Evolutionary conservation across 495 filamentous ascomycete species (phyloP).

Genomic region (Penicillium simplicissimum): DNA sequence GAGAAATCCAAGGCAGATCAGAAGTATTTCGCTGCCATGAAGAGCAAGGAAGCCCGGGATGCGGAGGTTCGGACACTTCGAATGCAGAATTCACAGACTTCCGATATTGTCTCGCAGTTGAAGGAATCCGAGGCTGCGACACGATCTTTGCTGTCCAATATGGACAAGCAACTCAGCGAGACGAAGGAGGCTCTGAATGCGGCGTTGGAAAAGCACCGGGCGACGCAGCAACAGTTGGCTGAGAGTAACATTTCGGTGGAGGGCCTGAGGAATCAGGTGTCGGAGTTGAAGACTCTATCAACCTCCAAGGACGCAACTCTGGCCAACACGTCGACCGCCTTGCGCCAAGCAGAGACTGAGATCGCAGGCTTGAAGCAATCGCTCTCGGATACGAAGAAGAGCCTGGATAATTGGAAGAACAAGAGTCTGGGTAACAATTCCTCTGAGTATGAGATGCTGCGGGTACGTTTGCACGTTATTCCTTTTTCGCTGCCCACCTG

Average conservation of each 20-base stretch:
- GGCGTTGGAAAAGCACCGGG: constrained; percentile 66
- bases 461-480: constrained; percentile 59
- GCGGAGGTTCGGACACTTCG: constrained; percentile 74
- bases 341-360: constrained; percentile 73
- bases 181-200: constrained; percentile 70
- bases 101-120: constrained; percentile 87
- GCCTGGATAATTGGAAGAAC: constrained; percentile 76
- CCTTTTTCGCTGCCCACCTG: neutral
- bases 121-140: constrained; percentile 78
- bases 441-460: constrained; percentile 77
- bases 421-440: constrained; percentile 78
- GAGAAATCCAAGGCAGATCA: constrained; percentile 97
- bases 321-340: constrained; percentile 52
- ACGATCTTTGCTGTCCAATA: constrained; percentile 65
- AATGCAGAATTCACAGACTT: constrained; percentile 82
- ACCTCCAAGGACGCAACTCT: constrained; percentile 68
- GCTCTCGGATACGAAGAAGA: constrained; percentile 72
- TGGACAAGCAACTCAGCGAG: constrained; percentile 89
- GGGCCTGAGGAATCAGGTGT: constrained; percentile 70
- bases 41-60: constrained; percentile 81
- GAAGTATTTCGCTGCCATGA: constrained; percentile 95
- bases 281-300: constrained; percentile 70
- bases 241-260: constrained; percentile 71
- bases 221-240: constrained; percentile 65
- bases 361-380: constrained; percentile 70